phyloP scores from a whole-genome alignment of 2,329 filamentous ascomycete species.

The Beauveria caledonica region DNA sequence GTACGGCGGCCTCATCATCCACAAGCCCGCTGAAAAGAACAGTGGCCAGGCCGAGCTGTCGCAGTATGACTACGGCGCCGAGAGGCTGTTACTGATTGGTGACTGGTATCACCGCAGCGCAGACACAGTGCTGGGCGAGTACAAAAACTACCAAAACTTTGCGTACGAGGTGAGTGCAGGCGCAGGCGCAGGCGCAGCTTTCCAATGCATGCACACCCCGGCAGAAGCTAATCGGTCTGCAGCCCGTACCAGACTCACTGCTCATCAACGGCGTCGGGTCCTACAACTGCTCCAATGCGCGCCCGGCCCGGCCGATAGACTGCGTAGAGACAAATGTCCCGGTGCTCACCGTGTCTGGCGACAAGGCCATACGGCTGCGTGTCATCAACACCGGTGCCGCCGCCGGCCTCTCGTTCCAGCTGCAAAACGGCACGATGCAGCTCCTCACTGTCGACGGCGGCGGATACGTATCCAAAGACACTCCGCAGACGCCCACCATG shows the following conservation, averaged over 20 bases:
- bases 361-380: conserved; percentile 10
- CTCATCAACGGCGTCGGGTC: conserved; percentile 13
- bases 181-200: neutral
- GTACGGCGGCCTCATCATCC: conserved; percentile 13
- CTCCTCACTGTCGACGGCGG: conserved; percentile 17
- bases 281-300: conserved; percentile 12
- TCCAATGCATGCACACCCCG: neutral
- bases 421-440: conserved; percentile 12
- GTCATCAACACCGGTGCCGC: conserved; percentile 13
- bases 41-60: neutral
- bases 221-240: neutral
- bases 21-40: conserved; percentile 1
- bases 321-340: conserved; percentile 7
- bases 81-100: conserved; percentile 11
- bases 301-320: conserved; percentile 5
- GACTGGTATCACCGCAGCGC: conserved; percentile 14
- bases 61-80: conserved; percentile 8
- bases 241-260: conserved; percentile 13
- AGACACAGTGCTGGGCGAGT: conserved; percentile 5
- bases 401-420: conserved; percentile 13
- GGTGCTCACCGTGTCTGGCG: neutral
- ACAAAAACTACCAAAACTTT: conserved; percentile 12
- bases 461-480: conserved; percentile 8
- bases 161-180: conserved; percentile 11
- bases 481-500: conserved; percentile 12